These are phyloP conservation scores for Pseudopithomyces maydicus DNA, from an alignment of 2,329 filamentous ascomycete species.

Conservation along the genomic window DNA sequence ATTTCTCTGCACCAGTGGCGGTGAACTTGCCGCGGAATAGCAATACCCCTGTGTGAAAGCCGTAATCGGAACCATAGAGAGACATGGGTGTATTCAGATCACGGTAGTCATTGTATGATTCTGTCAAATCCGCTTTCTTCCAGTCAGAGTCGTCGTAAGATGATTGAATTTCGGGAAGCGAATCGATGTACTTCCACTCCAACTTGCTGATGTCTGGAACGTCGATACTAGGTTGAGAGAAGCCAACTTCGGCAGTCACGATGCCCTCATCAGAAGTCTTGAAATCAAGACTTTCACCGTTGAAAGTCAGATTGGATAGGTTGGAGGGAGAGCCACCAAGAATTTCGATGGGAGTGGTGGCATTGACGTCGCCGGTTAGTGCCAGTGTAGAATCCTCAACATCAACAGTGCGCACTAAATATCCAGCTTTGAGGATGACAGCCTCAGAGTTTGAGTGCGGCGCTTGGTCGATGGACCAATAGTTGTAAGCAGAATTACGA, in stretches of 20 bases:
- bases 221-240: slow-evolving; percentile 54
- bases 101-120: slow-evolving; percentile 64
- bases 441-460: slow-evolving; percentile 35
- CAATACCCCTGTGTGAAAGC: slow-evolving; percentile 71
- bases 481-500: slow-evolving; percentile 69
- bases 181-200: slow-evolving; percentile 72
- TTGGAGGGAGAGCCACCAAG: slow-evolving; percentile 63
- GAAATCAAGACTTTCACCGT: slow-evolving; percentile 54
- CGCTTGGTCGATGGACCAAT: slow-evolving; percentile 65
- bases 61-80: slow-evolving; percentile 74
- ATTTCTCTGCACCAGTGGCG: slow-evolving; percentile 64
- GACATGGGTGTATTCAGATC: slow-evolving; percentile 64
- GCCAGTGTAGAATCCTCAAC: slow-evolving; percentile 62
- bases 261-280: slow-evolving; percentile 50
- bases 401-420: slow-evolving; percentile 66
- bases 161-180: slow-evolving; percentile 69
- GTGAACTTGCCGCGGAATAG: slow-evolving; percentile 73
- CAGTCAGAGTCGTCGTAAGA: slow-evolving; percentile 73
- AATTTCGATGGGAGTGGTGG: slow-evolving; percentile 70
- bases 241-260: slow-evolving; percentile 59
- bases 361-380: slow-evolving; percentile 74
- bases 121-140: slow-evolving; percentile 62
- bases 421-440: slow-evolving; percentile 67
- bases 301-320: slow-evolving; percentile 65
- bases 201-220: slow-evolving; percentile 64